Base-by-base conservation (phyloP, 306 rosid genomes). In the Trichosanthes truncata region DNA sequence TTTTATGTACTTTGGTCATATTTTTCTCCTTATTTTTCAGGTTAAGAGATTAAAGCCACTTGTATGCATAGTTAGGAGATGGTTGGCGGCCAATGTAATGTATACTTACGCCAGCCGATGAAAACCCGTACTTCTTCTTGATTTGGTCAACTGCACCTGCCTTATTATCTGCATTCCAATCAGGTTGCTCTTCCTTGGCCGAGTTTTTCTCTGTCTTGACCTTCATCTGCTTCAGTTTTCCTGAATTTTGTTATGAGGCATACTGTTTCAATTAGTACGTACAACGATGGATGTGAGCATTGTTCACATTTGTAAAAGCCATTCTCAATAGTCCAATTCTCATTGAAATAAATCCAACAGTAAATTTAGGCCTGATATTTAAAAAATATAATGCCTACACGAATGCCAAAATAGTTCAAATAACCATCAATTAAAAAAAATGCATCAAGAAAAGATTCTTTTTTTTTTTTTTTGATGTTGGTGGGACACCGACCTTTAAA, bases 51-150 rank as follows among this genome's bases (percentile, higher is more conserved):
- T n/a, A 67, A 20, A 35, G 21, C 23, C 71, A 31, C 21, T 18
- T 12, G 11, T 45, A 38, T 40, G 67, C 26, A n/a, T 74, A 13
- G 56, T 5, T 41, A 46, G 23, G 45, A 74, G 55, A 33, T 74
- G 68, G 43, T n/a, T 3, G 25, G 46, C 9, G 71, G 74, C 36
- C 45, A 3, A 66, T 56, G 65, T n/a, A 3, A 66, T 56, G 65
- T n/a, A 76, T 80, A 57, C 95, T 86, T 86, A 91, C 97, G 75
- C 76, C 80, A 55, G 90, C 84, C 0, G 88, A 85, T 49, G 93
- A 79, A 51, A 87, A 91, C 60, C 98, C 97, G 38, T 94, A 92
- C 90, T 76, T 89, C 87, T 62, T 89, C 92, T 92, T 92, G 72
- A 91, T 92, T 81, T 92, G 91, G 86, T 90, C 89, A 36, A 94